Conservation (phyloP, 192 early-diverging fungal genomes). For the Diversispora epigaea region DNA sequence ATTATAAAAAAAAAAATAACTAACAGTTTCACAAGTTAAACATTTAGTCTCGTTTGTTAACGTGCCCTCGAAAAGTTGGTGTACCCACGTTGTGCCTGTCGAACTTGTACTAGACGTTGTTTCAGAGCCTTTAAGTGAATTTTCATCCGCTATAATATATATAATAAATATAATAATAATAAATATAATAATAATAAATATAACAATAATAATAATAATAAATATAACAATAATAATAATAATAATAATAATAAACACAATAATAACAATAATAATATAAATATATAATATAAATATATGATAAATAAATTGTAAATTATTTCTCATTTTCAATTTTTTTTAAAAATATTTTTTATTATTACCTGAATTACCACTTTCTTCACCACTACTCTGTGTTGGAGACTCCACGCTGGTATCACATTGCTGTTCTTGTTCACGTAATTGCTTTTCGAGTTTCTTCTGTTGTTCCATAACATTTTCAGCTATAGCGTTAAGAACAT, state of each 20-base stretch:
- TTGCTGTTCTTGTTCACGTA: conserved; percentile 14
- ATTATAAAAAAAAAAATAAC: conserved; percentile 3
- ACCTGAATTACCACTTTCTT: background rate
- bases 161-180: conserved; percentile 1
- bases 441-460: conserved; percentile 48
- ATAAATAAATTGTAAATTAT: too few species aligned
- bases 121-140: conserved; percentile 40
- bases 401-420: conserved; percentile 11
- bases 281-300: too few species aligned
- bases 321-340: too few species aligned
- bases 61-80: conserved; percentile 92
- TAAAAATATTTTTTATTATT: too few species aligned
- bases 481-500: conserved; percentile 84
- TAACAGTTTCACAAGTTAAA: conserved; percentile 90
- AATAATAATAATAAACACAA: too few species aligned
- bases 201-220: background rate
- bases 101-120: conserved; percentile 34
- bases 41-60: conserved; percentile 97
- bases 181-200: conserved; percentile 27
- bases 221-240: too few species aligned
- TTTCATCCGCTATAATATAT: conserved; percentile 34
- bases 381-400: conserved; percentile 21
- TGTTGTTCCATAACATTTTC: conserved; percentile 76
- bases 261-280: too few species aligned
- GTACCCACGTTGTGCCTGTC: conserved; percentile 80